Evolutionary conservation across 352 stramenopile genomes (phyloP).

Genomic region (Elongisporangium anandrum): DNA sequence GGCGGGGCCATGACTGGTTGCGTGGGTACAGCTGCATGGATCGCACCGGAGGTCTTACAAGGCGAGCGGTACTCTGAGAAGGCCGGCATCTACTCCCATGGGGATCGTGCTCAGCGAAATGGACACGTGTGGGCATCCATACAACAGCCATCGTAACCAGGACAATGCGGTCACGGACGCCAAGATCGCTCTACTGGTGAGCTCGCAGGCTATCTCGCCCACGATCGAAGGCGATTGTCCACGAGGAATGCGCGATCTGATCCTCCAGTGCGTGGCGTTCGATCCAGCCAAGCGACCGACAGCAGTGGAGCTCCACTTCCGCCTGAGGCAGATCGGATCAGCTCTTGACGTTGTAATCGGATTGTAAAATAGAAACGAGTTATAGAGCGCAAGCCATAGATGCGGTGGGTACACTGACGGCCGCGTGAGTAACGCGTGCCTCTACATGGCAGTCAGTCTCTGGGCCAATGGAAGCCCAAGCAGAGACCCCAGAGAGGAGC

Average conservation of each 20-base stretch:
- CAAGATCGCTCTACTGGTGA: constrained; percentile 52
- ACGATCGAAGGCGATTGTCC: constrained; percentile 48
- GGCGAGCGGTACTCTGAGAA: constrained; percentile 24
- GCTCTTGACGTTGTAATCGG: too few relatives aligned
- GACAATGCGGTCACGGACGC: constrained; percentile 33
- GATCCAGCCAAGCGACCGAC: constrained; percentile 49
- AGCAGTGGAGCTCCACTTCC: constrained; percentile 66
- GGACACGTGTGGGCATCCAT: constrained; percentile 32
- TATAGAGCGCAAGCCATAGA: background rate
- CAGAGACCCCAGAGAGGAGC: too few relatives aligned
- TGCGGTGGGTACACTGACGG: background rate
- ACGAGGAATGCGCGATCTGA: constrained; percentile 30
- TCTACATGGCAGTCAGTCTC: background rate
- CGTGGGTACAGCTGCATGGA: constrained; percentile 31
- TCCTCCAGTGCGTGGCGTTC: constrained; percentile 46
- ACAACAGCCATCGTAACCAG: constrained; percentile 13
- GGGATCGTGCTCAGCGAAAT: constrained; percentile 30
- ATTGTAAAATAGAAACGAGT: background rate
- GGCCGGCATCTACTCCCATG: constrained; percentile 34
- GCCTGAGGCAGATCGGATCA: constrained; percentile 23
- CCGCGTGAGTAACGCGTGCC: background rate
- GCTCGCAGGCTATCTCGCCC: constrained; percentile 38
- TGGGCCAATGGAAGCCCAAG: background rate
- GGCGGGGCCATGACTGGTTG: constrained; percentile 26
- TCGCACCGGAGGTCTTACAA: constrained; percentile 28